Evolutionary conservation across 495 filamentous ascomycete species (phyloP).

Genomic region (Paragyromitra xinjiangensis): DNA sequence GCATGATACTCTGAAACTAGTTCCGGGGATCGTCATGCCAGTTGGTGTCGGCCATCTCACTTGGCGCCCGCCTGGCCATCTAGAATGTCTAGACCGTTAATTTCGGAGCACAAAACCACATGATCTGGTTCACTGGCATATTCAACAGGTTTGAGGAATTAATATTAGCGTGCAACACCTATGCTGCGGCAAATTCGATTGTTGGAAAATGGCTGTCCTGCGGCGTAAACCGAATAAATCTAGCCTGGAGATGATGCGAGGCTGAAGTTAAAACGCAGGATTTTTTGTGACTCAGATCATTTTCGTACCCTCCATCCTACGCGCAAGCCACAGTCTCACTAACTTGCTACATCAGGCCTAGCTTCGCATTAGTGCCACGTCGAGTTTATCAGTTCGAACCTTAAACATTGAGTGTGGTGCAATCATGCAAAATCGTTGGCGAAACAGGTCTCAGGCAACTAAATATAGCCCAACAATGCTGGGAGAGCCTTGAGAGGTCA

Average conservation of each 20-base stretch:
- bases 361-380: not conserved
- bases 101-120: not conserved
- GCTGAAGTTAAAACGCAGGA: not conserved
- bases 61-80: not conserved
- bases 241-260: not conserved
- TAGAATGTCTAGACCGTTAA: not conserved
- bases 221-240: too few species aligned
- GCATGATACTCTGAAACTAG: not conserved
- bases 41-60: not conserved
- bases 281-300: not conserved
- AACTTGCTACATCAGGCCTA: not conserved
- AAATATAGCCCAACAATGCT: too few species aligned
- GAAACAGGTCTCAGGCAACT: too few species aligned
- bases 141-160: not conserved
- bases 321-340: not conserved
- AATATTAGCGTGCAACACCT: not conserved
- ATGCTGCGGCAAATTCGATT: not conserved
- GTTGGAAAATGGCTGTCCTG: not conserved
- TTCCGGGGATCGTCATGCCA: not conserved
- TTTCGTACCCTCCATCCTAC: not conserved
- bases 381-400: not conserved
- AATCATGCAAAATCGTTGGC: too few species aligned
- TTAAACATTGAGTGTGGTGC: too few species aligned
- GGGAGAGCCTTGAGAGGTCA: too few species aligned
- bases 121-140: not conserved